Percentiles rank a stretch among this genome's conserved stretches.
These are phyloP conservation scores for Colletotrichum sp. DNA, from an alignment of 2,329 filamentous ascomycete species.

Conservation along the genomic window DNA sequence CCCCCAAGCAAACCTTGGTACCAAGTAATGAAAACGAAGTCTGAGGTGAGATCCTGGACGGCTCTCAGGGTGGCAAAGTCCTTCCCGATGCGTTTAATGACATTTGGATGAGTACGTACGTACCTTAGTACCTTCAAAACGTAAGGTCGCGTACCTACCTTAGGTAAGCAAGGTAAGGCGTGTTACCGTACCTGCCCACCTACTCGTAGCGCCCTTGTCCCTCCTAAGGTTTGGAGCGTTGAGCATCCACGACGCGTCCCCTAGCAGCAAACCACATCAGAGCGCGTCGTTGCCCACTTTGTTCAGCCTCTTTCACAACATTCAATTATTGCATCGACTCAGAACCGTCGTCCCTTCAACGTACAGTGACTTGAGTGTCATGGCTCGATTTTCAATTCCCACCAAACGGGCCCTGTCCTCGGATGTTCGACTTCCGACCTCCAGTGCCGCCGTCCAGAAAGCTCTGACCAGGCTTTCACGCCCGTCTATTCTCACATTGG, in stretches of 20 bases:
- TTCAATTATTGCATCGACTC: background rate
- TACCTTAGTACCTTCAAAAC: background rate
- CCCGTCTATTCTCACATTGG: conserved; percentile 72
- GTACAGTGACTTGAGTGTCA: conserved; percentile 26
- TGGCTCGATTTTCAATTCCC: conserved; percentile 68
- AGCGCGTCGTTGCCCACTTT: background rate
- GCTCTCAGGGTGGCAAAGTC: background rate
- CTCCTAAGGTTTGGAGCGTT: background rate
- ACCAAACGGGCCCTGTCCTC: conserved; percentile 75
- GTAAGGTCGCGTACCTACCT: background rate
- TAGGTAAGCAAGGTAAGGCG: background rate
- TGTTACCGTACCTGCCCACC: no score
- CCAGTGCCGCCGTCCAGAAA: conserved; percentile 68
- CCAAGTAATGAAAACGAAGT: background rate
- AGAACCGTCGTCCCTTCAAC: background rate
- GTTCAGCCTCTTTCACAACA: background rate
- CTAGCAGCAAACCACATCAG: background rate
- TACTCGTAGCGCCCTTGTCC: background rate
- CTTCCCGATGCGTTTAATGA: background rate
- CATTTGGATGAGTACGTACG: background rate
- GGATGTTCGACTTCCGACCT: conserved; percentile 68
- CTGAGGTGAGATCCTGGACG: background rate
- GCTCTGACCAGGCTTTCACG: conserved; percentile 73
- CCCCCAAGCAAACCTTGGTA: no score
- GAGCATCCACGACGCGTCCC: conserved; percentile 7